phyloP scores from a whole-genome alignment of 2,329 filamentous ascomycete genomes.

The Endocalyx cinctus region DNA sequence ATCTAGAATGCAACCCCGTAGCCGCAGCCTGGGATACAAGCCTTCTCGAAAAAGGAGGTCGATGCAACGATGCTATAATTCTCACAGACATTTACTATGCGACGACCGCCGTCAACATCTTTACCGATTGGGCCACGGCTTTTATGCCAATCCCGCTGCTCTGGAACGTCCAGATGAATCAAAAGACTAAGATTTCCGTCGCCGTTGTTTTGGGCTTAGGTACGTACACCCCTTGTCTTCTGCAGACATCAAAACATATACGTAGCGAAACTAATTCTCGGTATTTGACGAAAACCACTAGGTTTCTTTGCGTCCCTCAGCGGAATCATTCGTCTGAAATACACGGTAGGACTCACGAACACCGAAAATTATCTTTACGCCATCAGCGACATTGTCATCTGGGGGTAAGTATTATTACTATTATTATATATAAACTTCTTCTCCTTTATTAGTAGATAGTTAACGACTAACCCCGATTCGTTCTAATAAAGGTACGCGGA shows the following conservation, averaged over 20 bases:
- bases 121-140: constrained; percentile 14
- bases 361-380: constrained; percentile 13
- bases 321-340: constrained; percentile 15
- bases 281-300: not conserved
- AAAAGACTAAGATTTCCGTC: constrained; percentile 14
- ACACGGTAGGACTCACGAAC: constrained; percentile 13
- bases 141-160: constrained; percentile 16
- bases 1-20: constrained; percentile 7
- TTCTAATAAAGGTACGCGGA: constrained; percentile 9
- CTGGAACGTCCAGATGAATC: constrained; percentile 16
- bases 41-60: constrained; percentile 4
- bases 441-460: too few species aligned
- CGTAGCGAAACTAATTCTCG: too few species aligned
- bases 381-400: constrained; percentile 15
- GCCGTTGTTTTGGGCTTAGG: constrained; percentile 13
- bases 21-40: constrained; percentile 12
- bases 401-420: constrained; percentile 10
- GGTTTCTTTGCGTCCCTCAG: constrained; percentile 12
- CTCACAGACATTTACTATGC: constrained; percentile 16
- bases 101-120: constrained; percentile 15
- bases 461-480: too few species aligned
- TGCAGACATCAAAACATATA: too few species aligned
- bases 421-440: not conserved
- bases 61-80: constrained; percentile 9
- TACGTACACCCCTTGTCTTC: constrained; percentile 4